A percentile compares a stretch with the other conserved stretches of the same genome.
Evolutionary conservation across 106 monocot genomes (phyloP).

Genomic region (Posidonia australis): DNA sequence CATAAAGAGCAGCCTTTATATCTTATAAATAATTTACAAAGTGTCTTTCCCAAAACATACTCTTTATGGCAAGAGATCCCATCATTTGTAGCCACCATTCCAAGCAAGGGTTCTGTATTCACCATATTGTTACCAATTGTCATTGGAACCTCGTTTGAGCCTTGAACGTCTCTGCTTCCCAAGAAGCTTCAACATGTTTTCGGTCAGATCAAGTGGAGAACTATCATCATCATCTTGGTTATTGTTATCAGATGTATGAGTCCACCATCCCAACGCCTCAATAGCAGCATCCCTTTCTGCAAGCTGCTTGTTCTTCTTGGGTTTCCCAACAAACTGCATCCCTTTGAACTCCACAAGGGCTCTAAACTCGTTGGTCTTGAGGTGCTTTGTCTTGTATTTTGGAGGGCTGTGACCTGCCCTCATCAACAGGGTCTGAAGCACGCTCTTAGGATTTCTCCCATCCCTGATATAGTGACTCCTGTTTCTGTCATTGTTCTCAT

Average conservation of each 20-base stretch:
- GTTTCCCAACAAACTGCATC: constrained; percentile 97
- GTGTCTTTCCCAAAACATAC: neutral
- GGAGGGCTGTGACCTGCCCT: constrained; percentile 88
- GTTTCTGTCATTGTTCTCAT: constrained; percentile 20
- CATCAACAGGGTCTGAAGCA: constrained; percentile 91
- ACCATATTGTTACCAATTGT: neutral
- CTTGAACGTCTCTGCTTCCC: constrained; percentile 29
- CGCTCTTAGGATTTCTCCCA: constrained; percentile 74
- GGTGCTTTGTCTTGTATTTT: constrained; percentile 90
- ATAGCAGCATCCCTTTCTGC: constrained; percentile 96
- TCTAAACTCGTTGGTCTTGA: constrained; percentile 96
- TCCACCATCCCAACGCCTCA: constrained; percentile 87
- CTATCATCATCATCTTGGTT: constrained; percentile 34
- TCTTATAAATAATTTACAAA: too few species aligned
- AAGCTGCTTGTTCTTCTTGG: constrained; percentile 95
- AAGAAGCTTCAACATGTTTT: constrained; percentile 94
- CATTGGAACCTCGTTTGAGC: neutral
- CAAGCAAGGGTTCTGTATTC: neutral
- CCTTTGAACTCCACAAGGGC: constrained; percentile 94
- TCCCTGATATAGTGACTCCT: constrained; percentile 26
- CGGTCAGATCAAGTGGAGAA: constrained; percentile 63
- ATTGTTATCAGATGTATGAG: constrained; percentile 61
- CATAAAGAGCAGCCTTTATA: too few species aligned
- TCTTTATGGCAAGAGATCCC: neutral
- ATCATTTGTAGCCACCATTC: neutral